Evolutionary conservation across 345 rosid genomes (phyloP).

Genomic region (Citrus reticulata): DNA sequence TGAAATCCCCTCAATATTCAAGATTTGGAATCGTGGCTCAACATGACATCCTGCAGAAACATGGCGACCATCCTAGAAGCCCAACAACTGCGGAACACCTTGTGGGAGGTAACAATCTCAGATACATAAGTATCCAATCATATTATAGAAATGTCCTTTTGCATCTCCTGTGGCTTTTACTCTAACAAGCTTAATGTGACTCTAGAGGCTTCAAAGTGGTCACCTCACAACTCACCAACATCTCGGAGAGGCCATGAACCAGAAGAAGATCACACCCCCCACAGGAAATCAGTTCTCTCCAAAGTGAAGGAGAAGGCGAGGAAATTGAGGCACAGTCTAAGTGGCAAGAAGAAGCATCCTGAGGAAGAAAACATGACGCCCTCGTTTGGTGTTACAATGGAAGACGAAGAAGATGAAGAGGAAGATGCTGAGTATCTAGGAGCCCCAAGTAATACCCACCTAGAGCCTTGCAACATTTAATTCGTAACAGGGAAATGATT

Average conservation of each 20-base stretch:
- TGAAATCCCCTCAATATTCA: conserved; percentile 12
- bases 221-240: conserved; percentile 20
- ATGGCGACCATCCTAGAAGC: conserved; percentile 27
- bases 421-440: conserved; percentile 67
- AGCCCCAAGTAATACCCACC: conserved; percentile 55
- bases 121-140: neutral
- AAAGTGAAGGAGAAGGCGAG: conserved; percentile 71
- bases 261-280: conserved; percentile 40
- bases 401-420: conserved; percentile 39
- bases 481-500: neutral
- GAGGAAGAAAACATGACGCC: conserved; percentile 43
- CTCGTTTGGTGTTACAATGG: conserved; percentile 40
- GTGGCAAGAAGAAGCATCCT: conserved; percentile 46
- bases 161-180: neutral
- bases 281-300: conserved; percentile 59
- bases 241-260: conserved; percentile 30
- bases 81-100: conserved; percentile 31
- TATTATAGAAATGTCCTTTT: neutral
- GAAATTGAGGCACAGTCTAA: conserved; percentile 48
- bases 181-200: conserved; percentile 1
- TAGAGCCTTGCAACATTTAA: neutral
- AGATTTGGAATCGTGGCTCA: conserved; percentile 28
- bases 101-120: neutral
- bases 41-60: conserved; percentile 27
- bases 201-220: conserved; percentile 39